Percentiles rank a stretch among this genome's conserved stretches.
Evolutionary conservation across 2,329 filamentous ascomycete genomes (phyloP).

Genomic region (Diaporthe ampelina): DNA sequence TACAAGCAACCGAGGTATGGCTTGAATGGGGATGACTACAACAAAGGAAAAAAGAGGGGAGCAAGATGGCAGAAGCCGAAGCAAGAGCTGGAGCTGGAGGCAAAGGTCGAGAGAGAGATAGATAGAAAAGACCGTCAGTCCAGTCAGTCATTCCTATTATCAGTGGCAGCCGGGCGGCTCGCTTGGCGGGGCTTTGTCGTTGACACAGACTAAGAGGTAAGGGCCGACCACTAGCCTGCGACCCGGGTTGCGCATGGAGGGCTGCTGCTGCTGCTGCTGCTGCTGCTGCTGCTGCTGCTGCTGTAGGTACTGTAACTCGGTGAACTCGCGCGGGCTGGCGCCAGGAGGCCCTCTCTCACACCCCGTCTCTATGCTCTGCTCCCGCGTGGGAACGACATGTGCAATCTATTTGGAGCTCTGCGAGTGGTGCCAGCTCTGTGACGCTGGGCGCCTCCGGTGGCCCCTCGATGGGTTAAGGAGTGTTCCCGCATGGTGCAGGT

Average conservation of each 20-base stretch:
- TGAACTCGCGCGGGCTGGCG: no score
- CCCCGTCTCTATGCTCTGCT: no score
- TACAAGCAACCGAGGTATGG: conserved; percentile 8
- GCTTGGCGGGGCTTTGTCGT: conserved; percentile 30
- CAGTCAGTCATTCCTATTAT: not conserved
- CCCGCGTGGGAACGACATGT: not conserved
- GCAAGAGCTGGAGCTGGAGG: not conserved
- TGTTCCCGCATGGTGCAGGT: conserved; percentile 15
- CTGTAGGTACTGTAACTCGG: conserved; percentile 26
- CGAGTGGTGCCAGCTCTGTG: conserved; percentile 35
- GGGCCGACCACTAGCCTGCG: conserved; percentile 29
- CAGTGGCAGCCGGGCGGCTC: conserved; percentile 7
- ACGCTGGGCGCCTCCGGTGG: conserved; percentile 11
- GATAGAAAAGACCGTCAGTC: not conserved
- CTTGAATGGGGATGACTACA: not conserved
- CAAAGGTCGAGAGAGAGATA: not conserved
- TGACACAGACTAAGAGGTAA: conserved; percentile 28
- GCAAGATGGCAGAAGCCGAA: not conserved
- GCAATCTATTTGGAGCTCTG: conserved; percentile 15
- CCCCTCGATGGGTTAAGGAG: not conserved
- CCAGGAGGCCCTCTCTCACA: not conserved
- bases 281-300: not conserved
- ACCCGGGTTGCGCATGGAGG: conserved; percentile 13
- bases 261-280: not conserved
- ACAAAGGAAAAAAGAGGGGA: conserved; percentile 1